These are phyloP conservation scores for Lentinula lateritia DNA, from an alignment of 768 basidiomycete genomes.

Conservation along the genomic window DNA sequence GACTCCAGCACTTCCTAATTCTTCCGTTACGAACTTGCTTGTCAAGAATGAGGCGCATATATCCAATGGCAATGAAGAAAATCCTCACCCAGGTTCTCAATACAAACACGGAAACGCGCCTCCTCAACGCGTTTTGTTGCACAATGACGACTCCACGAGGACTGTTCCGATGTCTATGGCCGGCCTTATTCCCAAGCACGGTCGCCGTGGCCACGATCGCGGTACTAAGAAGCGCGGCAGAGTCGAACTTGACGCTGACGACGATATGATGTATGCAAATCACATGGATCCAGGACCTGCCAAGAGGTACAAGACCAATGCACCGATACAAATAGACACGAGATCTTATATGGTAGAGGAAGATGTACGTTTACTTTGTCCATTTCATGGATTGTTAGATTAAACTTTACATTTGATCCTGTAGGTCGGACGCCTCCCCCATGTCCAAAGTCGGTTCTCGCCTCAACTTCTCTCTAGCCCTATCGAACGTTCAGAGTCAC, in stretches of 20 bases:
- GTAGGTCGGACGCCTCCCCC: not conserved
- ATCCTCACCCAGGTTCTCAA: not conserved
- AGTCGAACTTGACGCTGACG: not conserved
- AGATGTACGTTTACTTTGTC: not conserved
- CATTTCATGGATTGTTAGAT: not conserved
- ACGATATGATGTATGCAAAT: not conserved
- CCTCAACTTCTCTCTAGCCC: conserved; percentile 5
- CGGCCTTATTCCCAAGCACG: not conserved
- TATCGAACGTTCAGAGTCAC: not conserved
- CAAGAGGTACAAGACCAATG: conserved; percentile 3
- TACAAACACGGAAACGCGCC: conserved; percentile 1
- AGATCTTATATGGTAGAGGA: not conserved
- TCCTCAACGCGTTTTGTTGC: conserved; percentile 3
- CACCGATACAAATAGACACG: not conserved
- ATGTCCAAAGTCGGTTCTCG: not conserved
- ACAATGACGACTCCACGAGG: not conserved
- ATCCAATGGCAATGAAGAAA: not conserved
- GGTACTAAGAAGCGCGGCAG: not conserved
- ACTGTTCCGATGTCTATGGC: not conserved
- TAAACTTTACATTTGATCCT: not conserved
- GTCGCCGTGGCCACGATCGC: not conserved
- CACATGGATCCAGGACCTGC: not conserved
- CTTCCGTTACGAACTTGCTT: not conserved
- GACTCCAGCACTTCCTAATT: not conserved
- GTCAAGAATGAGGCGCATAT: conserved; percentile 1